Evolutionary conservation across 2,329 filamentous ascomycete species (phyloP), one percentile per base, ranked within the genome.

Genomic region (Ciborinia camelliae): DNA sequence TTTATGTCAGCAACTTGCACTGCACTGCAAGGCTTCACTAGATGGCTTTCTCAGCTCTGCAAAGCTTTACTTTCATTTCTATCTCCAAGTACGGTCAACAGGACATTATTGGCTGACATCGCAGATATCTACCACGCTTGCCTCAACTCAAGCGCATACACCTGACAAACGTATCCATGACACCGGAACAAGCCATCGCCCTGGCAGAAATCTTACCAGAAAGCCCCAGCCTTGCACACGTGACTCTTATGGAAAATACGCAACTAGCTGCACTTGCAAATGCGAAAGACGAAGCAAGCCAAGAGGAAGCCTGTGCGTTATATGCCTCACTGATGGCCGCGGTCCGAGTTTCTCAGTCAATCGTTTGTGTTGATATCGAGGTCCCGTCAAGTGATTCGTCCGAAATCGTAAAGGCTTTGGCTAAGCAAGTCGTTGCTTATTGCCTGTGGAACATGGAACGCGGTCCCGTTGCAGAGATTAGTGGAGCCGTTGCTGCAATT

Each of bases 401-500:
- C 63, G 95, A 97, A 75, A 86, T 97, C 30, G 90, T 97, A 72
- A 96, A 92, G 76, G 93, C 92, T 3, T 82, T 97, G 71, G 93
- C 92, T 0, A 96, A 94, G 73, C 93, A 97, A 76, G 90, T 97
- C n/a, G 89, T 97, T 51, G 94, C 92, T 0, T 97, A 97, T 76
- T 97, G 91, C 68, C 82, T 99, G 67, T 87, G 90, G 65, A 99
- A 99, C 72, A 89, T 99, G 81, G 92, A 97, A 75, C 85, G 84
- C 12, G 84, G 90, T 20, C 87, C 91, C 14, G 86, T 92, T 65
- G 82, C 84, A 12, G 87, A 89, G 64, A 82, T 86, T 65, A 79
- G 79, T 68, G 75, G 81, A 55, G 76, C 79, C 41, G 76, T 81
- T 61, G 55, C 67, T 35, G 41, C 68, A 51, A 53, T 67, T 52